Base-by-base conservation (phyloP, 2,329 filamentous ascomycete species). In the Trichoderma harzianum region DNA sequence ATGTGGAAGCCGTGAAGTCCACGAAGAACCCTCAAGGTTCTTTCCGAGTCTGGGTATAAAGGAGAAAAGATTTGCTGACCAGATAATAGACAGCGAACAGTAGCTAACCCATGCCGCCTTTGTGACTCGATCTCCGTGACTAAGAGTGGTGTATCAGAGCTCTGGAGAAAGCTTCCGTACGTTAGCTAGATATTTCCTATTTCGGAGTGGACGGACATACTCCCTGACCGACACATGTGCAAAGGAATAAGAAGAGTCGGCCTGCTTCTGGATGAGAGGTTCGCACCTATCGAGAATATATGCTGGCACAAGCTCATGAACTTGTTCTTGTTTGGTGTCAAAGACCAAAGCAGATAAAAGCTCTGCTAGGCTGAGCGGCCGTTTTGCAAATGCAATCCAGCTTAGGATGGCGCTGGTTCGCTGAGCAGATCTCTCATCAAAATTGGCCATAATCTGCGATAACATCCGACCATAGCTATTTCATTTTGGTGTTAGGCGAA, bases 301-400 rank as follows among this genome's bases (percentile, higher is more conserved):
- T 0, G 66, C n/a, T 0, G 79, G 79, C 0, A 74, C 76, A 3
- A 78, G 61, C 3, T 71, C 39, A 0, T 67, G 43, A 1, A 73
- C 34, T 0, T 67, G 39, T 18, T 68, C 43, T 10, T 76, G 57
- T 7, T 72, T 73, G 0, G 65, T 28, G 14, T 74, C 73, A 57
- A 82, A 81, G 0, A 77, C 61, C 1, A 82, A 63, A 0, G 81
- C 82, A 1, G 80, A 83, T 12, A 75, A 72, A 7, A 83, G 74
- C 61, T 83, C 81, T 1, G 76, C 28, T 39, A 75, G 79, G 39
- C 74, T 74, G 1, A 83, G 73, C 0, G 81, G 82, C 0, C 80
- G 74, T 57, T 78, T 80, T 0, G 81, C 72, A 63, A 80, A 83
- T 0, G 81, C 79, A 16, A 83, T 78, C 81, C 81, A 83, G 3